Percentiles rank a stretch among this genome's conserved stretches.
phyloP scores from a whole-genome alignment of 257 asterid genomes.

The Primulina huaijiensis region DNA sequence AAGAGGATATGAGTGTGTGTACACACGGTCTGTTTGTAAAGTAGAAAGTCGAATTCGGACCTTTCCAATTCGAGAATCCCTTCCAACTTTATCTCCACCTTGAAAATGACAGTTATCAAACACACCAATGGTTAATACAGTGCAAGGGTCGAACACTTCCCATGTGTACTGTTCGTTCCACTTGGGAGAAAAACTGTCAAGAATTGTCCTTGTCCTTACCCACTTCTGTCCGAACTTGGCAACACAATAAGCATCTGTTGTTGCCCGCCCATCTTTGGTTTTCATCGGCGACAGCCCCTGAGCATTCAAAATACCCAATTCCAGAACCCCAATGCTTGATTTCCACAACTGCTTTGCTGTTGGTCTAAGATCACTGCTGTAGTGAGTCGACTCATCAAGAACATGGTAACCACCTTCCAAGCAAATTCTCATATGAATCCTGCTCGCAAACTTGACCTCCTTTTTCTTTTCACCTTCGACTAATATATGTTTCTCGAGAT shows the following conservation, averaged over 20 bases:
- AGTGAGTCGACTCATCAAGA: slow-evolving; percentile 68
- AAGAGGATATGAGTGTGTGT: slow-evolving; percentile 63
- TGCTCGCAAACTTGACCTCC: slow-evolving; percentile 66
- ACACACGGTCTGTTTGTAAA: slow-evolving; percentile 64
- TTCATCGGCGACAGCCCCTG: slow-evolving; percentile 65
- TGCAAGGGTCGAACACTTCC: slow-evolving; percentile 80
- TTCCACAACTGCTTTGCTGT: slow-evolving; percentile 72
- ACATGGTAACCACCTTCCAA: slow-evolving; percentile 85
- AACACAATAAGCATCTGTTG: slow-evolving; percentile 75
- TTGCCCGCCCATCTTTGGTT: slow-evolving; percentile 48
- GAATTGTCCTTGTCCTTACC: slow-evolving; percentile 66
- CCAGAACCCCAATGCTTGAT: slow-evolving; percentile 68
- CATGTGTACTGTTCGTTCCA: slow-evolving; percentile 85
- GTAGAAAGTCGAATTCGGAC: slow-evolving; percentile 73
- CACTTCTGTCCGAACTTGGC: slow-evolving; percentile 71
- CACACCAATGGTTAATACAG: slow-evolving; percentile 65
- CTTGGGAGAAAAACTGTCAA: slow-evolving; percentile 62
- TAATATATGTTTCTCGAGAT: slow-evolving; percentile 55
- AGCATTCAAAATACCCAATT: slow-evolving; percentile 59
- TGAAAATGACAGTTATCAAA: slow-evolving; percentile 65
- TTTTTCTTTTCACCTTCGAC: slow-evolving; percentile 61
- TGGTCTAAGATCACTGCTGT: slow-evolving; percentile 72
- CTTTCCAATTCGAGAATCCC: slow-evolving; percentile 69
- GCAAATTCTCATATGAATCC: slow-evolving; percentile 56
- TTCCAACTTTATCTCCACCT: slow-evolving; percentile 54